Evolutionary conservation across 345 rosid genomes (phyloP).

Genomic region (Eutrema heterophyllum): DNA sequence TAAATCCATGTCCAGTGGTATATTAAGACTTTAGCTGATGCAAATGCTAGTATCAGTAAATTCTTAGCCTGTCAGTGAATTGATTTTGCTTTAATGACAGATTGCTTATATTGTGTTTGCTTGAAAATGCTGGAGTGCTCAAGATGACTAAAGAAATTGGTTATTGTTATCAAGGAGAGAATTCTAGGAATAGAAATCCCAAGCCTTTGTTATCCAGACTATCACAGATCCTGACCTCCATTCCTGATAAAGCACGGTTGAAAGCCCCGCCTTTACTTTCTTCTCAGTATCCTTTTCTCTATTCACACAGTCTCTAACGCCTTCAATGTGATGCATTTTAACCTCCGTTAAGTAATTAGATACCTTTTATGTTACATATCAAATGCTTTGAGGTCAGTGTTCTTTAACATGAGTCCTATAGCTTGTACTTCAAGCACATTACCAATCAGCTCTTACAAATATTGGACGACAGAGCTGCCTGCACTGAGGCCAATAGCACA

Average conservation of each 20-base stretch:
- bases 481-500: conserved; percentile 19
- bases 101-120: conserved; percentile 68
- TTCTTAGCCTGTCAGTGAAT: conserved; percentile 1
- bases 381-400: conserved; percentile 17
- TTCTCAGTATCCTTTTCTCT: conserved; percentile 81
- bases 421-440: conserved; percentile 78
- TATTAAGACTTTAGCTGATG: background rate
- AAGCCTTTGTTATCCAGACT: conserved; percentile 48
- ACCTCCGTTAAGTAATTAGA: background rate
- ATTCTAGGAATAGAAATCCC: conserved; percentile 27
- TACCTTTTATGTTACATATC: background rate
- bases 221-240: conserved; percentile 70
- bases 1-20: background rate
- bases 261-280: conserved; percentile 57
- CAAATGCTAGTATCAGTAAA: background rate
- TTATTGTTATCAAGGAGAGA: conserved; percentile 24
- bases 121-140: conserved; percentile 70
- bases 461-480: conserved; percentile 38
- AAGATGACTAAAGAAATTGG: conserved; percentile 56
- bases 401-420: conserved; percentile 46
- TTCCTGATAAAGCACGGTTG: conserved; percentile 85
- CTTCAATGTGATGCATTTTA: conserved; percentile 14
- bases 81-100: conserved; percentile 40
- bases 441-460: conserved; percentile 57
- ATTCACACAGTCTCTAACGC: background rate